Conservation (phyloP, 1,284 basidiomycete species). For the Exsudoporus floridanus region DNA sequence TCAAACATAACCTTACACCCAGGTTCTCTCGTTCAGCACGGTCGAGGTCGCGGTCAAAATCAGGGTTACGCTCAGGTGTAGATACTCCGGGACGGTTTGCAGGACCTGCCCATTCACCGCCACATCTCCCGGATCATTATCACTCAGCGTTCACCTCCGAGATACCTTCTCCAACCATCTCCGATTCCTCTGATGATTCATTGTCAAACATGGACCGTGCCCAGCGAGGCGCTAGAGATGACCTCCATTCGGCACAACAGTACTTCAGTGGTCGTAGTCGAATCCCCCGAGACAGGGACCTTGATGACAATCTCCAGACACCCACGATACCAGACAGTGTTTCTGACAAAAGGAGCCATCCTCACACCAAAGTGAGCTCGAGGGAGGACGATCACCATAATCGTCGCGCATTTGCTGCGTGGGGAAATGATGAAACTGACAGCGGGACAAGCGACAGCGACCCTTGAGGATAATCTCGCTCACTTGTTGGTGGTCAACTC, state of each 20-base stretch:
- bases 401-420: conserved; percentile 72
- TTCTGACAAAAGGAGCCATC: conserved; percentile 37
- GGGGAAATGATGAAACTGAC: conserved; percentile 86
- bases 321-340: conserved; percentile 53
- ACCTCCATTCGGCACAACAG: conserved; percentile 48
- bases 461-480: conserved; percentile 11
- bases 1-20: conserved; percentile 35
- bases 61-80: conserved; percentile 57
- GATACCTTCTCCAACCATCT: conserved; percentile 45
- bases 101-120: conserved; percentile 61
- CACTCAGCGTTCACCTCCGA: conserved; percentile 10
- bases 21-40: conserved; percentile 37
- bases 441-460: conserved; percentile 77
- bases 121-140: conserved; percentile 28
- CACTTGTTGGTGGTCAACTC: background rate
- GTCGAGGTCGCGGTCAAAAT: conserved; percentile 46
- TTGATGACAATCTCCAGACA: conserved; percentile 54
- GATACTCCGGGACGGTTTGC: conserved; percentile 77
- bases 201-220: conserved; percentile 28
- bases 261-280: conserved; percentile 49
- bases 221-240: conserved; percentile 52
- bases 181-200: conserved; percentile 37
- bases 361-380: conserved; percentile 39
- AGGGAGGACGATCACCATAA: conserved; percentile 42
- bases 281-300: conserved; percentile 55